phyloP scores from a whole-genome alignment of 352 stramenopile genomes.

The Globisporangium barbulae region DNA sequence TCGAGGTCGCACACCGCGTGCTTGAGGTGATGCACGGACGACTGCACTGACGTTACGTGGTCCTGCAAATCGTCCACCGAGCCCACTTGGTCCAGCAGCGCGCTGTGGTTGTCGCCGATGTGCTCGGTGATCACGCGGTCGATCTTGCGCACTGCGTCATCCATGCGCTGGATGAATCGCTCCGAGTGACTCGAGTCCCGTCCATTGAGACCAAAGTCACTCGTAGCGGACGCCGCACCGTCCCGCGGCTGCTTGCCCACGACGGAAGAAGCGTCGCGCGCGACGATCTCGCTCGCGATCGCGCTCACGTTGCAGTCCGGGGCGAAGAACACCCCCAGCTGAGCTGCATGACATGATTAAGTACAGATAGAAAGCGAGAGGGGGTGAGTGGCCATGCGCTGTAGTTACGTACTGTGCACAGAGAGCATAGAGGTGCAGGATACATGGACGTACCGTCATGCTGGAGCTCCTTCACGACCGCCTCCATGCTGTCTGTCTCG shows the following conservation, averaged over 20 bases:
- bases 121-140: constrained; percentile 79
- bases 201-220: constrained; percentile 10
- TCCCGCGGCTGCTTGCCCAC: constrained; percentile 14
- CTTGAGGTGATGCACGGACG: constrained; percentile 64
- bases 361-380: no score
- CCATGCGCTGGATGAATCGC: constrained; percentile 68
- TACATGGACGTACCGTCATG: constrained; percentile 47
- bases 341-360: constrained; percentile 29
- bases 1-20: constrained; percentile 61
- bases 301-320: constrained; percentile 72
- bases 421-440: neutral
- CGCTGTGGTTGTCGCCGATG: constrained; percentile 69
- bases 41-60: constrained; percentile 54
- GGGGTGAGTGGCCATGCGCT: no score
- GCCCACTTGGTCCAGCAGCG: constrained; percentile 66
- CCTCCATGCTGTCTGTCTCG: constrained; percentile 21
- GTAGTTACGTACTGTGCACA: neutral
- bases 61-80: constrained; percentile 74
- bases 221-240: constrained; percentile 18
- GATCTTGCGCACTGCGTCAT: constrained; percentile 63
- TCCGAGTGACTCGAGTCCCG: constrained; percentile 56
- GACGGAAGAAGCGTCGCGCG: constrained; percentile 48
- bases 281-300: constrained; percentile 76
- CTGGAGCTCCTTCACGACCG: constrained; percentile 63
- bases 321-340: constrained; percentile 71